Conservation (phyloP, 768 basidiomycete genomes). For the Kwoniella sp. region DNA sequence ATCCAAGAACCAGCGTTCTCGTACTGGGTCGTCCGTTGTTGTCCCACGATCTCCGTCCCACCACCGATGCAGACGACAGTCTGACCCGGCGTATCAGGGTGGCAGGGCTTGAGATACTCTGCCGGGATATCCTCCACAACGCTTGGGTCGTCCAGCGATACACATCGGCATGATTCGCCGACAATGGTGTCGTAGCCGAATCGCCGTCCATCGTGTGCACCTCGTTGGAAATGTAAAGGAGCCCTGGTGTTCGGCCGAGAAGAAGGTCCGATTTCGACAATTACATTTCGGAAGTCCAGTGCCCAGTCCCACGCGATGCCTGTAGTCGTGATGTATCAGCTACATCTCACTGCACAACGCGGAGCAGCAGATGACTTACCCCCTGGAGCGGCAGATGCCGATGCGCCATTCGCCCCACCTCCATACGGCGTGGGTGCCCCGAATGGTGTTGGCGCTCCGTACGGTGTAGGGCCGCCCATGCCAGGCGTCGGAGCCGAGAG, state of each 20-base stretch:
- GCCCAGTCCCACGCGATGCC: slow-evolving; percentile 44
- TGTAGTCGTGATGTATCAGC: background rate
- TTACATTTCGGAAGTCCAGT: slow-evolving; percentile 42
- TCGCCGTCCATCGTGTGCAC: slow-evolving; percentile 29
- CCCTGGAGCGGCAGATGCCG: background rate
- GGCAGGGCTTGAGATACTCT: slow-evolving; percentile 38
- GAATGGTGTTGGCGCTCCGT: slow-evolving; percentile 41
- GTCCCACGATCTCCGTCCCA: slow-evolving; percentile 22
- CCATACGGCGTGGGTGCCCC: slow-evolving; percentile 42
- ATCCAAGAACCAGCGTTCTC: slow-evolving; percentile 45
- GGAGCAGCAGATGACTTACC: background rate
- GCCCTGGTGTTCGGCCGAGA: slow-evolving; percentile 20
- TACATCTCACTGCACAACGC: background rate
- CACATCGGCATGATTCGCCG: slow-evolving; percentile 23
- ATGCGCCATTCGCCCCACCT: slow-evolving; percentile 13
- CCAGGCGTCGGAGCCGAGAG: slow-evolving; percentile 52
- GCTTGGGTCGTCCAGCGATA: slow-evolving; percentile 21
- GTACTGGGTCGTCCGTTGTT: slow-evolving; percentile 37
- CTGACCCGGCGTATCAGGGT: slow-evolving; percentile 37
- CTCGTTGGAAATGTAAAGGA: slow-evolving; percentile 42
- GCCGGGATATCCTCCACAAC: slow-evolving; percentile 36
- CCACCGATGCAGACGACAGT: slow-evolving; percentile 33
- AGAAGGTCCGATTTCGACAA: slow-evolving; percentile 41
- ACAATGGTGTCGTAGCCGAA: slow-evolving; percentile 29
- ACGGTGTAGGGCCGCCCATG: slow-evolving; percentile 32